Base-by-base conservation (phyloP, 257 asterid genomes). In the Nicotiana attenuata region DNA sequence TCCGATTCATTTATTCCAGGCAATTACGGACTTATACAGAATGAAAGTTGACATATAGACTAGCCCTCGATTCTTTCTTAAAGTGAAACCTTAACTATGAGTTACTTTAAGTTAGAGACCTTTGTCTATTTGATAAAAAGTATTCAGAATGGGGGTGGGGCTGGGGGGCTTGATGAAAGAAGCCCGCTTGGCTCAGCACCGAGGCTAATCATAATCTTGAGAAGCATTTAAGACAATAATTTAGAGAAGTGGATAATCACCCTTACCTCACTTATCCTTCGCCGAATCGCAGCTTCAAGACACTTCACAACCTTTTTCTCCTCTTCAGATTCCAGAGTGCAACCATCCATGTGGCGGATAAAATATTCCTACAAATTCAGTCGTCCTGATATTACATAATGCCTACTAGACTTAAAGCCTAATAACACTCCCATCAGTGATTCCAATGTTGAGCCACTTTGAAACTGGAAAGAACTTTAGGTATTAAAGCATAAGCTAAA, bases 211-310 rank as follows among this genome's bases (percentile, higher is more conserved):
- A 7, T 33, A 75, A 75, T 75, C 24, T 50, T 75, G 63, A 75
- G 79, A 24, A 75, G 52, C 63, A 50, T 75, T 24, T 13, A 50
- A 31, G 45, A 50, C 63, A 24, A 45, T 73, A 22, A 73, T 57
- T 57, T 57, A 75, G 63, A 75, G 63, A 57, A 80, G 45, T 29
- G 69, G 41, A 53, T 41, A 16, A 47, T 80, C 53, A 81, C 1
- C 45, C 71, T 85, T 87, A 96, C 99, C 97, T 96, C 98, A 60
- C 98, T 94, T 38, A 87, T 90, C 90, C 99, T 82, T 84, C 99
- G 94, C 77, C 89, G 87, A 76, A 96, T 90, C 9, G 99, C 98
- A 82, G 99, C 99, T 89, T 96, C 99, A 41, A 96, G 96, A 84
- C 99, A 96, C 89, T 92, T 96, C 84, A 88, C 81, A 82, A 92